phyloP scores from a whole-genome alignment of 805 yeast species.

The Suhomyces canberraensis region DNA sequence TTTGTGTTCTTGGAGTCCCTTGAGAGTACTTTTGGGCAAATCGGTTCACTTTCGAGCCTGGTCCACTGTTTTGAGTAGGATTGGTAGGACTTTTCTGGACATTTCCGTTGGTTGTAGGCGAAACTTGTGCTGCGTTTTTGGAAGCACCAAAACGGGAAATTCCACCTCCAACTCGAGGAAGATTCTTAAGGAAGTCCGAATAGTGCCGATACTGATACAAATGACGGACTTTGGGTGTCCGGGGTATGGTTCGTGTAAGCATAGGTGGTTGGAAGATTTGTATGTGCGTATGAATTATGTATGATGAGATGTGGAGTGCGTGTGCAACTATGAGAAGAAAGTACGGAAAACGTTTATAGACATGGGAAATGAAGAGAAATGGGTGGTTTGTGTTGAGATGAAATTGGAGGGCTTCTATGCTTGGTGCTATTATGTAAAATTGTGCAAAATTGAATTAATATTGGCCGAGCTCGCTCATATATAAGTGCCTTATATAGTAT shows the following conservation, averaged over 20 bases:
- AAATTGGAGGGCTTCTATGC: too few relatives aligned
- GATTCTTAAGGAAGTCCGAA: slow-evolving; percentile 20
- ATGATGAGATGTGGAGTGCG: too few relatives aligned
- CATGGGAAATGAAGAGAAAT: too few relatives aligned
- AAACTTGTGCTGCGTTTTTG: background rate
- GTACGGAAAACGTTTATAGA: too few relatives aligned
- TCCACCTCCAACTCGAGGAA: slow-evolving; percentile 26
- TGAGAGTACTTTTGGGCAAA: slow-evolving; percentile 28
- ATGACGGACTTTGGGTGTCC: background rate
- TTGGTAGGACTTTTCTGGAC: background rate
- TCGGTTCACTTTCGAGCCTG: slow-evolving; percentile 22
- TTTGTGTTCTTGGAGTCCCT: background rate
- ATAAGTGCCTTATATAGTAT: too few relatives aligned
- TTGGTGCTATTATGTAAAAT: too few relatives aligned
- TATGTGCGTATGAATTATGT: too few relatives aligned
- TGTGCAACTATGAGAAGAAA: too few relatives aligned
- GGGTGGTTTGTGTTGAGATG: too few relatives aligned
- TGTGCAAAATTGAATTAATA: too few relatives aligned
- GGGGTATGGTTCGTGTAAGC: background rate
- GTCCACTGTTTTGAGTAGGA: background rate
- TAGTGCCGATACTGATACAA: slow-evolving; percentile 7
- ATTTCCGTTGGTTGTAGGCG: background rate
- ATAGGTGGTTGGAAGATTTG: too few relatives aligned
- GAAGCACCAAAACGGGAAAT: slow-evolving; percentile 17
- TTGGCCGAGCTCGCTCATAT: too few relatives aligned